Base-by-base conservation (phyloP, 495 filamentous ascomycete species). In the Barbatosphaeria neglecta region DNA sequence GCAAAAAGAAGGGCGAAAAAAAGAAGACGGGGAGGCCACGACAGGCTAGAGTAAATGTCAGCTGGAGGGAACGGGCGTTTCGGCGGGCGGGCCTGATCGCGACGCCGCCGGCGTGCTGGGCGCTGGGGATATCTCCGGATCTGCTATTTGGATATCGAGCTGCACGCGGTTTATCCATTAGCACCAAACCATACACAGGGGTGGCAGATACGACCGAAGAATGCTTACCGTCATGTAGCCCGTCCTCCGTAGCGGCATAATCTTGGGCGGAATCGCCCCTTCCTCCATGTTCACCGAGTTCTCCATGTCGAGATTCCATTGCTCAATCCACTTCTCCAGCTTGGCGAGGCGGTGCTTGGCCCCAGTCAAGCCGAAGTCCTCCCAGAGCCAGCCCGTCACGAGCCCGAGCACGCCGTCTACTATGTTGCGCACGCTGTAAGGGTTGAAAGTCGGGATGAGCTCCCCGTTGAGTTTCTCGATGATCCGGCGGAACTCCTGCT, bases 331-430 rank as follows among this genome's bases (percentile, higher is more conserved):
- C 44, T 58, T 62, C 62, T 95, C 90, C 16, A 94, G 67, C 2
- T 64, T 68, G 28, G 66, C 67, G 19, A 92, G 55, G 43, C 80
- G 68, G n/a, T 68, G 61, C 62, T 95, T 95, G 10, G 81, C 74
- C 18, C 67, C 74, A 7, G 83, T 81, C 2, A 82, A 70, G 1
- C 88, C 87, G 20, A 92, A 38, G 57, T 97, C 92, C 43, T 99
- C 92, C 85, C 86, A 95, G 13, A 96, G 45, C 88, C 88, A 99
- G 16, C 87, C 80, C 3, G 92, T 96, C 22, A 85, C 59, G 37
- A 95, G 57, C 0, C 89, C 88, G 50, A 93, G 47, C 6, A 85
- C 59, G 4, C 76, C 77, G 57, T 96, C 90, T 3, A 93, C 38
- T 58, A 85, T 81, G 48, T 87, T 90, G 39, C 83, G 69, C 59